These are phyloP conservation scores for Apophysomyces variabilis DNA, from an alignment of 371 early-diverging fungal genomes.

Conservation along the genomic window DNA sequence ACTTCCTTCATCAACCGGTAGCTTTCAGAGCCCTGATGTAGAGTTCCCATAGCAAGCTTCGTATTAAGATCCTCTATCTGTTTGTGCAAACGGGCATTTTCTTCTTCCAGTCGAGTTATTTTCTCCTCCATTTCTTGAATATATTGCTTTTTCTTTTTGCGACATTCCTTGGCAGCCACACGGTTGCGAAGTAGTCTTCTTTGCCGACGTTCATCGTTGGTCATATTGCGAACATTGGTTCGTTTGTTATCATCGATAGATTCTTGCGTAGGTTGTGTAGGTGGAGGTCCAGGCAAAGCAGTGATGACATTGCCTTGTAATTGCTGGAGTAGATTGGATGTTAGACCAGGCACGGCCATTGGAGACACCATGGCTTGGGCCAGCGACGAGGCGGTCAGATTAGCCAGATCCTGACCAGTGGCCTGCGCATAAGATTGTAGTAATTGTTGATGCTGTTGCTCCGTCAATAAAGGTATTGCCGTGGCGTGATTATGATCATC, in stretches of 20 bases:
- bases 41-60: constrained; percentile 63
- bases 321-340: constrained; percentile 32
- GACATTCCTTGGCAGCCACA: constrained; percentile 83
- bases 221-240: constrained; percentile 39
- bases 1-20: constrained; percentile 67
- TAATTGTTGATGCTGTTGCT: constrained; percentile 42
- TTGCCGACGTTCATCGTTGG: constrained; percentile 76
- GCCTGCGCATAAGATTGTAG: constrained; percentile 50
- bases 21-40: constrained; percentile 59
- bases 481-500: constrained; percentile 12
- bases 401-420: constrained; percentile 49
- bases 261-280: constrained; percentile 1
- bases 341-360: constrained; percentile 42
- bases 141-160: constrained; percentile 83
- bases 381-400: constrained; percentile 50
- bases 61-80: constrained; percentile 71
- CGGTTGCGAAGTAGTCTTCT: constrained; percentile 79
- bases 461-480: constrained; percentile 24
- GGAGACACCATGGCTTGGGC: constrained; percentile 61
- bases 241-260: neutral
- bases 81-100: constrained; percentile 63
- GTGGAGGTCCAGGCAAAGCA: constrained; percentile 50
- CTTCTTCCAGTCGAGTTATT: constrained; percentile 63
- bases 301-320: constrained; percentile 51
- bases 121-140: constrained; percentile 76